Base-by-base conservation (phyloP, 2,329 filamentous ascomycete species). In the Clarireedia monteithiana region DNA sequence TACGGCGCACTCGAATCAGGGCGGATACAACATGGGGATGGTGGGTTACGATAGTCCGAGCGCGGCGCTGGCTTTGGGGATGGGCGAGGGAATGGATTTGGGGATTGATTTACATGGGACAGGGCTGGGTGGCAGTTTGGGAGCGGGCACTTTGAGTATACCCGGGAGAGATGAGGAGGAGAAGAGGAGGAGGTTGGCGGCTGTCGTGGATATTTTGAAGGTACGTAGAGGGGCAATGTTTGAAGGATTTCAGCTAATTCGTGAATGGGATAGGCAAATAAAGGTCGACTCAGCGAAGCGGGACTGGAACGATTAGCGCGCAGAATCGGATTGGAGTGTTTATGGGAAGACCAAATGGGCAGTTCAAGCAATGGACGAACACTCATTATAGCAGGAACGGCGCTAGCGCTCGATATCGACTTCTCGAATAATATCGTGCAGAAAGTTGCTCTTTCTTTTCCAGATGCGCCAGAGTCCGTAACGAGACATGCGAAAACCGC, bases 251-350 rank as follows among this genome's bases (percentile, higher is more conserved):
- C 39, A 48, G 20, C 57, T 60, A 40, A 57, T 56, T 23, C 46
- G 2, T 40, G 12, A 24, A 39, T 30, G 6, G 47, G 67, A 67
- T 60, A 72, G 62, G 62, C 60, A 12, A 69, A 70, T 63, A 81
- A 81, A 60, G 86, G 86, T 4, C 73, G 84, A 42, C 83, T 92
- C 39, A 89, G 86, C 62, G 85, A 89, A 65, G 83, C 86, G 30
- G 86, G 86, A 2, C 75, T 94, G n/a, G 83, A 88, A 68, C 78
- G 86, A 53, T 73, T 92, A 30, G 85, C 83, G 7, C 80, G 81
- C 63, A 77, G 82, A 54, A 77, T 85, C 53, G 86, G 85, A n/a
- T 73, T 88, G 40, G 84, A 86, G 59, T 78, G 76, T 55, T 70
- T 85, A 12, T 83, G 81, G 73, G 82, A 86, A 62, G 75, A 77